Evolutionary conservation across 148 eudicot genomes (phyloP).

Genomic region (Polygonum maritimum): DNA sequence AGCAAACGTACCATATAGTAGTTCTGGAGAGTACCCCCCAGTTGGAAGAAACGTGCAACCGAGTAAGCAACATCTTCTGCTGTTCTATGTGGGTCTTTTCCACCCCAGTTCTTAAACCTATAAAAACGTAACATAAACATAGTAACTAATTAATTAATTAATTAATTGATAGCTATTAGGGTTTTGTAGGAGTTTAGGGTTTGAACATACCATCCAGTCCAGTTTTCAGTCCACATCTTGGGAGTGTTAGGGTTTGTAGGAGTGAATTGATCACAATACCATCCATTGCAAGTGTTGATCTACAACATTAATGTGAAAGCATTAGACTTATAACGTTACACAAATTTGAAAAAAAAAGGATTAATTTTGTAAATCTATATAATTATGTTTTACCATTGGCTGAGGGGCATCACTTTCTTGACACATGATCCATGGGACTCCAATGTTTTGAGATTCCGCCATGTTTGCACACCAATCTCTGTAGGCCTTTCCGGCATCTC

Average conservation of each 20-base stretch:
- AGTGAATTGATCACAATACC: conserved; percentile 35
- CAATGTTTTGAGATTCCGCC: conserved; percentile 3
- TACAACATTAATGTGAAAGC: not conserved
- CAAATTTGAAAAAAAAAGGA: not conserved
- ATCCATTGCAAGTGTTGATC: conserved; percentile 52
- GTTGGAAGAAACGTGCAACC: conserved; percentile 31
- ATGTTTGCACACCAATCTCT: conserved; percentile 8
- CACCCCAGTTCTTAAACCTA: conserved; percentile 36
- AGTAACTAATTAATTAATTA: too few species aligned
- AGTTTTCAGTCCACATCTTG: conserved; percentile 62
- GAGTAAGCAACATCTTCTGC: conserved; percentile 34
- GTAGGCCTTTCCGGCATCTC: conserved; percentile 2
- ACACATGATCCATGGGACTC: conserved; percentile 54
- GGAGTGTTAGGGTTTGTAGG: conserved; percentile 33
- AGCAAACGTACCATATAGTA: conserved; percentile 30
- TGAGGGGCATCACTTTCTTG: conserved; percentile 38
- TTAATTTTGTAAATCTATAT: too few species aligned
- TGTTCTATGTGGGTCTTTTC: conserved; percentile 22
- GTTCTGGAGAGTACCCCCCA: conserved; percentile 25
- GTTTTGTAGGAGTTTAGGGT: too few species aligned
- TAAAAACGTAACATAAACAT: too few species aligned
- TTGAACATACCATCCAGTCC: conserved; percentile 51
- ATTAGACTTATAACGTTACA: not conserved
- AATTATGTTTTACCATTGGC: conserved; percentile 26
- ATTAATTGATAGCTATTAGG: not conserved